Percentiles rank a stretch among this genome's conserved stretches.
phyloP scores from a whole-genome alignment of 345 rosid species.

The Angophora floribunda region DNA sequence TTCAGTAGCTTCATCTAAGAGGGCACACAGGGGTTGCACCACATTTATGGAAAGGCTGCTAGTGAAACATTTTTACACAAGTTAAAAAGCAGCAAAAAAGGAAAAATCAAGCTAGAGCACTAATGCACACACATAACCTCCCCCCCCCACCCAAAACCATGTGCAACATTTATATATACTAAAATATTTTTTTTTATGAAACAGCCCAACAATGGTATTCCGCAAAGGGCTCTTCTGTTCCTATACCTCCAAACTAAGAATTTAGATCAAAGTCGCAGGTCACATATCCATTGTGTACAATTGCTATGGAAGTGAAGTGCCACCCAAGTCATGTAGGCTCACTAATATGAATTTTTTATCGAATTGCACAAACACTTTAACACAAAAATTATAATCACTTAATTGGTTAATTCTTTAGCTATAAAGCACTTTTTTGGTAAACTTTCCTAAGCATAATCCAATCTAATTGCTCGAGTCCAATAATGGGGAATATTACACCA shows the following conservation, averaged over 20 bases:
- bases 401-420: neutral
- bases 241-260: neutral
- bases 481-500: neutral
- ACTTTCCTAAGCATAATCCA: neutral
- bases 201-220: neutral
- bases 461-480: neutral
- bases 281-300: neutral
- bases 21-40: neutral
- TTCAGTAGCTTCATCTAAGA: neutral
- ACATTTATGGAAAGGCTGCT: neutral
- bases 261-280: neutral
- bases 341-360: neutral
- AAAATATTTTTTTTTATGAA: neutral
- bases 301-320: neutral
- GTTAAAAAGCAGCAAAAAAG: neutral
- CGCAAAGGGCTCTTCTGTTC: neutral
- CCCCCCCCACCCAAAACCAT: neutral
- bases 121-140: neutral
- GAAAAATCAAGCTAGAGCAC: neutral
- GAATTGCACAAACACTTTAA: neutral
- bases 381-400: neutral
- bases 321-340: neutral
- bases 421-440: neutral
- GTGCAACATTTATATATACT: neutral
- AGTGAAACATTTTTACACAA: neutral